Conservation (phyloP, 306 rosid species). For the Cicer chorassanicum region DNA sequence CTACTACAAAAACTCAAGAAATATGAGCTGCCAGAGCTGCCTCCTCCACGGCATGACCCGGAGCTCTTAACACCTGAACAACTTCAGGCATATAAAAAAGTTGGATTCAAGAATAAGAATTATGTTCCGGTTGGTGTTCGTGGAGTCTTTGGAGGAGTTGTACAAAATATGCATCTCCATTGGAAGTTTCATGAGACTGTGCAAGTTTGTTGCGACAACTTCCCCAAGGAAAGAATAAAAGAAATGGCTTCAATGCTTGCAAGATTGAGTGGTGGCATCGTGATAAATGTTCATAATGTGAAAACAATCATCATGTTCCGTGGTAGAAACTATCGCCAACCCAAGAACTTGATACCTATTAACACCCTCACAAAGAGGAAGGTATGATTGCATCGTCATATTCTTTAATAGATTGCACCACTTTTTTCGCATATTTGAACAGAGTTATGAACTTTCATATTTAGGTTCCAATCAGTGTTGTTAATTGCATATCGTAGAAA, state of each 20-base stretch:
- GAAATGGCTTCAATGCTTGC: constrained; percentile 98
- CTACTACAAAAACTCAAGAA: constrained; percentile 92
- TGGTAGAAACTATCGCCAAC: constrained; percentile 97
- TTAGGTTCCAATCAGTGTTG: not conserved
- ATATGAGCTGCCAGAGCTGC: constrained; percentile 93
- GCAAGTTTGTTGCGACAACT: constrained; percentile 98
- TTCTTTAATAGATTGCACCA: constrained; percentile 22
- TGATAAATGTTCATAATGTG: constrained; percentile 77
- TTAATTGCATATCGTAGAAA: not conserved
- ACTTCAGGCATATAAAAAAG: constrained; percentile 85
- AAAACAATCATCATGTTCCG: constrained; percentile 98
- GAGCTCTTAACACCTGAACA: constrained; percentile 88
- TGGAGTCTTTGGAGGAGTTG: constrained; percentile 99
- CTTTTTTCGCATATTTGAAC: not conserved
- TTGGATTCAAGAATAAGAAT: constrained; percentile 92
- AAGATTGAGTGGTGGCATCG: constrained; percentile 94
- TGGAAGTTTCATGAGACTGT: constrained; percentile 99
- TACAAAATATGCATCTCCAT: constrained; percentile 97
- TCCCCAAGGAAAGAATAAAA: constrained; percentile 94
- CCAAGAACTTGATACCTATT: constrained; percentile 90
- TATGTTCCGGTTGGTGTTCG: constrained; percentile 98
- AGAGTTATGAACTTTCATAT: constrained; percentile 3
- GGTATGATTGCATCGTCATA: constrained; percentile 56
- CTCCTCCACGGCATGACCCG: constrained; percentile 87
- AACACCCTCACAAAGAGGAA: constrained; percentile 98